Conservation (phyloP, 768 basidiomycete species). For the Xerocomus spinulosus region DNA sequence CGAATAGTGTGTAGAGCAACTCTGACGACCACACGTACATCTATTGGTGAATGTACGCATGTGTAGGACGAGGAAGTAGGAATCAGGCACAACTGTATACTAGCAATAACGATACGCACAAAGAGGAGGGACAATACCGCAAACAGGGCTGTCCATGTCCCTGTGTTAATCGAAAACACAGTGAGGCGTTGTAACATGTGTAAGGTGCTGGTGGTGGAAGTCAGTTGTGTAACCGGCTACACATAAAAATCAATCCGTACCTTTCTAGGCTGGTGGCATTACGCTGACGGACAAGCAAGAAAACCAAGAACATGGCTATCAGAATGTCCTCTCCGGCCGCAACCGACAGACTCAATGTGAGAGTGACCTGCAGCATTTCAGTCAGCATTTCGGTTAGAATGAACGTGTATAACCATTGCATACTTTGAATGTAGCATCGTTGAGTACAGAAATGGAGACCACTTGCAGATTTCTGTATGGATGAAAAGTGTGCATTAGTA, state of each 20-base stretch:
- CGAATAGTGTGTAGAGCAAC: background rate
- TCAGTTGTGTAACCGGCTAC: too few relatives aligned
- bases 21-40: background rate
- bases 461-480: background rate
- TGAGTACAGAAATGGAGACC: background rate
- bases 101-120: background rate
- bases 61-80: background rate
- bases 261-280: background rate
- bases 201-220: too few relatives aligned
- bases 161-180: constrained; percentile 6
- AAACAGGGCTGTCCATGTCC: constrained; percentile 47
- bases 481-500: background rate
- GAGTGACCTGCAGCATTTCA: background rate
- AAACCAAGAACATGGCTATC: background rate
- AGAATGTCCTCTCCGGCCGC: background rate
- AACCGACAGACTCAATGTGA: background rate
- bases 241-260: too few relatives aligned
- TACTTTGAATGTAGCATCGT: background rate
- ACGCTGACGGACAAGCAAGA: background rate
- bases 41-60: background rate
- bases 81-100: too few relatives aligned
- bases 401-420: background rate
- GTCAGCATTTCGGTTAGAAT: background rate
- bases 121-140: constrained; percentile 32
- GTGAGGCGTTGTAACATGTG: constrained; percentile 1